Percentiles rank a stretch among this genome's conserved stretches.
These are phyloP conservation scores for Ustilaginoidea virens DNA, from an alignment of 2,329 filamentous ascomycete genomes.

Conservation along the genomic window DNA sequence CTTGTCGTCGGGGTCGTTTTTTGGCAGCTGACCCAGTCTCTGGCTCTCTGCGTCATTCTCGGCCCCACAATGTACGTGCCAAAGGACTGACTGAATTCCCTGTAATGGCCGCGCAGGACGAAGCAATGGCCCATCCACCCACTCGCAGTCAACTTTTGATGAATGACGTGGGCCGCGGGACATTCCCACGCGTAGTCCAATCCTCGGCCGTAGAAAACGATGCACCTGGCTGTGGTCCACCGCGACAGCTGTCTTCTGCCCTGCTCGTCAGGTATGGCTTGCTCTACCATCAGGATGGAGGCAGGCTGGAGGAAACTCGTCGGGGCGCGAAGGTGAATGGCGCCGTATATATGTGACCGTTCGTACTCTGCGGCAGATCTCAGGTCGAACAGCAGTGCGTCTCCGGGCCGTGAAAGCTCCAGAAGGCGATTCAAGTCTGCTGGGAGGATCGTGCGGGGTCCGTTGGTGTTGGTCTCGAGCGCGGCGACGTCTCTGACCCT, in stretches of 20 bases:
- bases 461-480: conserved; percentile 13
- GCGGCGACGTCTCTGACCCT: conserved; percentile 21
- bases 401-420: conserved; percentile 30
- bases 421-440: conserved; percentile 34
- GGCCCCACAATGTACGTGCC: conserved; percentile 31
- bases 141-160: conserved; percentile 27
- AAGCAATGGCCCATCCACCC: conserved; percentile 37
- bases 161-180: conserved; percentile 28
- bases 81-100: conserved; percentile 38
- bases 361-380: conserved; percentile 30
- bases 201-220: conserved; percentile 37
- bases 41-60: conserved; percentile 25
- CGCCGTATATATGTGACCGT: conserved; percentile 34
- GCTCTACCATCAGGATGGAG: conserved; percentile 34
- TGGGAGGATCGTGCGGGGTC: conserved; percentile 32
- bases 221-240: conserved; percentile 29
- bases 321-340: conserved; percentile 35
- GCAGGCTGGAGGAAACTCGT: conserved; percentile 31
- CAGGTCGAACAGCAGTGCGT: conserved; percentile 34
- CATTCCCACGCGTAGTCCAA: conserved; percentile 35
- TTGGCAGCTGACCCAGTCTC: conserved; percentile 20
- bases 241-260: conserved; percentile 29
- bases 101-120: conserved; percentile 39
- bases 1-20: conserved; percentile 7
- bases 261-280: conserved; percentile 31